phyloP scores from a whole-genome alignment of 2,329 filamentous ascomycete genomes.

The Emericellopsis cladophorae region DNA sequence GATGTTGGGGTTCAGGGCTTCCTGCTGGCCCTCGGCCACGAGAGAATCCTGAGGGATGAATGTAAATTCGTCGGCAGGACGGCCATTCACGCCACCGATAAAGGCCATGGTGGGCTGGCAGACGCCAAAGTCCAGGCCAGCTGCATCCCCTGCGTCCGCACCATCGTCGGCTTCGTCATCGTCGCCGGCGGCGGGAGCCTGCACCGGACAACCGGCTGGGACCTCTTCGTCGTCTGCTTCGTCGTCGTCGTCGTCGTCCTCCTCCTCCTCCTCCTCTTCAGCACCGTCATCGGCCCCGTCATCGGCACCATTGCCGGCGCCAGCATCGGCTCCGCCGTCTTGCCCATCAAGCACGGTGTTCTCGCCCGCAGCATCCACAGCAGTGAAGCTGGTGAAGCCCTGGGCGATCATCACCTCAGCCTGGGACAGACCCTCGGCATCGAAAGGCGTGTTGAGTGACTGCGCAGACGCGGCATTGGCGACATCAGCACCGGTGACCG shows the following conservation, averaged over 20 bases:
- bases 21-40: conserved; percentile 46
- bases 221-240: conserved; percentile 6
- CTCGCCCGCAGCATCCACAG: conserved; percentile 16
- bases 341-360: conserved; percentile 19
- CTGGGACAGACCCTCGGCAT: conserved; percentile 48
- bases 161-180: conserved; percentile 8
- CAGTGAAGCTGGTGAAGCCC: conserved; percentile 51
- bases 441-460: conserved; percentile 40
- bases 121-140: conserved; percentile 35
- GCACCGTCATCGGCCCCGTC: conserved; percentile 13
- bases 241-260: conserved; percentile 12
- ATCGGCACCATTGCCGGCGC: conserved; percentile 8
- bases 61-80: conserved; percentile 46
- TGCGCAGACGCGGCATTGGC: conserved; percentile 47
- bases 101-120: conserved; percentile 48
- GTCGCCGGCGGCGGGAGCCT: too few species aligned
- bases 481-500: conserved; percentile 38
- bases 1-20: conserved; percentile 60
- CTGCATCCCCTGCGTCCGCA: conserved; percentile 9
- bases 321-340: conserved; percentile 13
- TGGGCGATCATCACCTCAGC: conserved; percentile 49
- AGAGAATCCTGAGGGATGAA: conserved; percentile 54
- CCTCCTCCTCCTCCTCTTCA: conserved; percentile 13
- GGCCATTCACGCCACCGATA: conserved; percentile 42
- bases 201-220: too few species aligned